A percentile compares a stretch with the other conserved stretches of the same genome.
Evolutionary conservation across 257 asterid species (phyloP).

Genomic region (Thymus mandschuricus): DNA sequence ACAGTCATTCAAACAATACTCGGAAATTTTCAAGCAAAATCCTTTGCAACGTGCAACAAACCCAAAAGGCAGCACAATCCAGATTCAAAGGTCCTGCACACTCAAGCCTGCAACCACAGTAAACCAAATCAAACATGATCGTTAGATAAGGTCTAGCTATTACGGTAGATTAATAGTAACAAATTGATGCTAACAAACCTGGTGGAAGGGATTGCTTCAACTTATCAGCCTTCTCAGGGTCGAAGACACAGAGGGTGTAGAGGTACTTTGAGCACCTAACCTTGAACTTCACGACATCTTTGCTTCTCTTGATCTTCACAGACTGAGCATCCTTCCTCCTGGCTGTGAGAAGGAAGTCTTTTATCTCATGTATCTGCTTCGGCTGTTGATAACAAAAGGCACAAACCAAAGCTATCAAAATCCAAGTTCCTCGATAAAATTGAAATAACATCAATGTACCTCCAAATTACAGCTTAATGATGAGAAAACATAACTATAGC

Average conservation of each 20-base stretch:
- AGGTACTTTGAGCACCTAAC: slow-evolving; percentile 53
- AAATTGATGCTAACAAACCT: slow-evolving; percentile 24
- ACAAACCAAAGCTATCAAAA: slow-evolving; percentile 1
- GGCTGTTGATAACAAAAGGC: slow-evolving; percentile 36
- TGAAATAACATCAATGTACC: neutral
- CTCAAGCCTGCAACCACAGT: slow-evolving; percentile 35
- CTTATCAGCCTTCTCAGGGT: slow-evolving; percentile 50
- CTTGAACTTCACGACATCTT: slow-evolving; percentile 51
- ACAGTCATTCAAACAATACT: slow-evolving; percentile 13
- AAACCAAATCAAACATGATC: slow-evolving; percentile 4
- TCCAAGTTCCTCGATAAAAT: neutral
- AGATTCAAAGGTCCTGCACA: slow-evolving; percentile 45
- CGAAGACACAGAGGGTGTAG: slow-evolving; percentile 52
- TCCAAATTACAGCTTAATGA: neutral
- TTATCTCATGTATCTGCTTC: slow-evolving; percentile 54
- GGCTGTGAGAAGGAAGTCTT: slow-evolving; percentile 52
- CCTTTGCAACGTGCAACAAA: slow-evolving; percentile 1
- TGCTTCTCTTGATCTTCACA: slow-evolving; percentile 50
- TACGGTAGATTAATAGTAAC: too few relatives aligned
- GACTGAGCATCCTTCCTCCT: slow-evolving; percentile 56
- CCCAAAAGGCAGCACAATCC: neutral
- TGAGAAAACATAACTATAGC: neutral
- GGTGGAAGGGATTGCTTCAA: slow-evolving; percentile 59
- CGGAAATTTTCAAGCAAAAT: slow-evolving; percentile 5
- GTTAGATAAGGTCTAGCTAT: neutral